Evolutionary conservation across 495 filamentous ascomycete species (phyloP).

Genomic region (Apiosordaria backusii): DNA sequence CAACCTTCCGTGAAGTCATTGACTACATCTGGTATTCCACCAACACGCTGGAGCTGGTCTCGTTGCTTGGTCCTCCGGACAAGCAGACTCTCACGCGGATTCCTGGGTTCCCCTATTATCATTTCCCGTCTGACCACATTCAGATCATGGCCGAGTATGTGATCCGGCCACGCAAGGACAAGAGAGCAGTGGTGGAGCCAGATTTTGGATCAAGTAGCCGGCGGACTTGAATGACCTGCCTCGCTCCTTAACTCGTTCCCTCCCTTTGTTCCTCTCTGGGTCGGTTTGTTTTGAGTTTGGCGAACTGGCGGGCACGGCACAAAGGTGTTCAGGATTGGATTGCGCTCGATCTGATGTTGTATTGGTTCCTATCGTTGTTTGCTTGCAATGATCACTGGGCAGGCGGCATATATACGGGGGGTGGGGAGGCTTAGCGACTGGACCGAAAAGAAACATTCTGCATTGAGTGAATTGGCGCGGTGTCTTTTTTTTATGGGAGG

Average conservation of each 20-base stretch:
- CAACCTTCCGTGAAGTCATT: constrained; percentile 81
- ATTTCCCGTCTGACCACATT: constrained; percentile 96
- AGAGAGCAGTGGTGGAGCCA: constrained; percentile 51
- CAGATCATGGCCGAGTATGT: constrained; percentile 88
- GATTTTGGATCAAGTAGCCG: constrained; percentile 33
- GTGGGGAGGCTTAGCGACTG: not conserved
- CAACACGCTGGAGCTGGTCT: constrained; percentile 82
- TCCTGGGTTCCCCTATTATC: constrained; percentile 93
- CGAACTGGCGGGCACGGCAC: not conserved
- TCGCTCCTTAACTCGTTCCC: not conserved
- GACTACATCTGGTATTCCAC: constrained; percentile 98
- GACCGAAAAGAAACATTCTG: not conserved
- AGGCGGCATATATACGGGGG: constrained; percentile 5
- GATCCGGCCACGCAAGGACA: constrained; percentile 82
- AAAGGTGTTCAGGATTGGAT: not conserved
- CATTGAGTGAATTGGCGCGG: not conserved
- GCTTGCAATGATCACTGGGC: not conserved
- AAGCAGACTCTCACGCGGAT: constrained; percentile 83
- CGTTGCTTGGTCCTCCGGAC: constrained; percentile 86
- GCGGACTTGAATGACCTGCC: constrained; percentile 7
- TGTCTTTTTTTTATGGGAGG: not conserved
- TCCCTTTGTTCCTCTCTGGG: not conserved
- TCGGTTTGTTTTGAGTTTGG: not conserved
- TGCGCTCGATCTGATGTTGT: constrained; percentile 1
- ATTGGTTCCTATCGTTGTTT: not conserved